phyloP scores from a whole-genome alignment of 352 stramenopile species.

The Globisporangium carolinianum region DNA sequence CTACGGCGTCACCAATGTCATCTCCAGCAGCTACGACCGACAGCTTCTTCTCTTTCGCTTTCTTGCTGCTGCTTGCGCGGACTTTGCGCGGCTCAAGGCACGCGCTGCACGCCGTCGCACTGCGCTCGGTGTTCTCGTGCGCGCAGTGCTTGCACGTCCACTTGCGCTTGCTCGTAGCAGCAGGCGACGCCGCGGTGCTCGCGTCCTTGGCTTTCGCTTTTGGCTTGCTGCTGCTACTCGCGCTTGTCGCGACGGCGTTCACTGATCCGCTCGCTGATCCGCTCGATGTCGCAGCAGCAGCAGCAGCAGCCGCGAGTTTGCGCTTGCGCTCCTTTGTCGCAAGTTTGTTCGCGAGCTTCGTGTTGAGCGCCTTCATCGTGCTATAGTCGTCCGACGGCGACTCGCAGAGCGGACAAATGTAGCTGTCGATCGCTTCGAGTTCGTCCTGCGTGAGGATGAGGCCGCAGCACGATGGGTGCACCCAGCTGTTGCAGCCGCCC shows the following conservation, averaged over 20 bases:
- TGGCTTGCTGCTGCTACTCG: background rate
- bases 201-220: background rate
- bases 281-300: background rate
- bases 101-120: conserved; percentile 30
- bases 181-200: background rate
- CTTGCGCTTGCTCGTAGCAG: conserved; percentile 11
- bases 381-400: conserved; percentile 55
- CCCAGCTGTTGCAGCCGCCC: conserved; percentile 88
- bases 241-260: too few relatives aligned
- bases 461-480: conserved; percentile 84
- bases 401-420: conserved; percentile 84
- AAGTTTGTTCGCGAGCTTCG: conserved; percentile 58
- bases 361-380: conserved; percentile 65
- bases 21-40: background rate
- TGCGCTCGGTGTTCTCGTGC: conserved; percentile 32
- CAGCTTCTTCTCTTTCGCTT: conserved; percentile 19
- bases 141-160: conserved; percentile 49
- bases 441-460: conserved; percentile 83
- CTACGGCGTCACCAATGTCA: background rate
- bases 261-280: background rate
- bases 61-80: conserved; percentile 12
- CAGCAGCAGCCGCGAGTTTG: conserved; percentile 12
- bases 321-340: conserved; percentile 41
- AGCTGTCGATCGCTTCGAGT: conserved; percentile 75
- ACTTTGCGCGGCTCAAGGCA: conserved; percentile 26